Conservation (phyloP, 2,329 filamentous ascomycete genomes). For the Setomelanomma holmii region DNA sequence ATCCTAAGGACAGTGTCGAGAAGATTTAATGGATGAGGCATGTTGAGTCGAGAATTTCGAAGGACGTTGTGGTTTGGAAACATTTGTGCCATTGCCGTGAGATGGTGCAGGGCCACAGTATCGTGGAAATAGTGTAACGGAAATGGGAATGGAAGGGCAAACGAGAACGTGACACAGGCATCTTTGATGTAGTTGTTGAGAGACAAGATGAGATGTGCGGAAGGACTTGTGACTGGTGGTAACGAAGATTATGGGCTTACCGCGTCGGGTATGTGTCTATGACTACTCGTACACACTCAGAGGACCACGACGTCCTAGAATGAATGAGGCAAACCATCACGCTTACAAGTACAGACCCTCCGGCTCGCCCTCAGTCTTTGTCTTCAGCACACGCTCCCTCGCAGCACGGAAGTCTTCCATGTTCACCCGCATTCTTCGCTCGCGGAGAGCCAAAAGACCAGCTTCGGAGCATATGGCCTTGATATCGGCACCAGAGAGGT, state of each 20-base stretch:
- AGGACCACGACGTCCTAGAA: not conserved
- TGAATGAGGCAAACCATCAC: not conserved
- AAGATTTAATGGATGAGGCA: no score
- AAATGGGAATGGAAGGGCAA: not conserved
- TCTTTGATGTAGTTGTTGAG: no score
- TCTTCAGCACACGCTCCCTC: constrained; percentile 93
- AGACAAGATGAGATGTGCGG: not conserved
- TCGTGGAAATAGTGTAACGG: no score
- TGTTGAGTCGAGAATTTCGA: no score
- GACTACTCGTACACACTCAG: constrained; percentile 27
- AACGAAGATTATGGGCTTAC: constrained; percentile 13
- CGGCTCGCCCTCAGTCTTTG: constrained; percentile 97
- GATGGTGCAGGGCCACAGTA: no score
- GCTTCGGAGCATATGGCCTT: constrained; percentile 99
- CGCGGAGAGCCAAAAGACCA: constrained; percentile 89
- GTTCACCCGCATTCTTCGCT: constrained; percentile 96
- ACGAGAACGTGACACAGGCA: no score
- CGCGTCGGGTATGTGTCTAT: constrained; percentile 3
- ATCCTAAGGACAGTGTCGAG: no score
- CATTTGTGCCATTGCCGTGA: no score
- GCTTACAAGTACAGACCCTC: constrained; percentile 96
- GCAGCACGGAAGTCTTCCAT: constrained; percentile 98
- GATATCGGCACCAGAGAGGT: constrained; percentile 95
- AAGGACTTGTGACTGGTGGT: not conserved
- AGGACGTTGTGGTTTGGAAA: no score